Percentiles rank a stretch among this genome's conserved stretches.
These are phyloP conservation scores for Fusarium mangiferae DNA, from an alignment of 2,329 filamentous ascomycete genomes.

Conservation along the genomic window DNA sequence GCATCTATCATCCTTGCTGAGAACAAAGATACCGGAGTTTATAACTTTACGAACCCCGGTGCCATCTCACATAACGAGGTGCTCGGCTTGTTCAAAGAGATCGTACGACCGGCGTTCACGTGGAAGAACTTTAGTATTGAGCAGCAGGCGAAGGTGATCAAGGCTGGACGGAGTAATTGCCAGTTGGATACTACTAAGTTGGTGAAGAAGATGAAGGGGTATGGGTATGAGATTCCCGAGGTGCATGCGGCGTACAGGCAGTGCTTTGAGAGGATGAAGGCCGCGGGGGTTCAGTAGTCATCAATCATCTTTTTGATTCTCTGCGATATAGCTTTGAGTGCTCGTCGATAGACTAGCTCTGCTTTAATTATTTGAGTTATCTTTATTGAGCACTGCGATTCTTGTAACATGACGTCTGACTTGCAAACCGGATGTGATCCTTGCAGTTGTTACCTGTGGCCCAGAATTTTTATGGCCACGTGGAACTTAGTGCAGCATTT, in stretches of 20 bases:
- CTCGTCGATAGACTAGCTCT: too few relatives aligned
- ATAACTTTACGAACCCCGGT: slow-evolving; percentile 77
- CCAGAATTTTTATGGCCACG: rapidly evolving
- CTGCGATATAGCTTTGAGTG: too few relatives aligned
- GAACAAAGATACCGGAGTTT: slow-evolving; percentile 70
- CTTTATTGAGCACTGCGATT: too few relatives aligned
- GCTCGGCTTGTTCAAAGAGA: slow-evolving; percentile 69
- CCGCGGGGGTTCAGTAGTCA: neutral
- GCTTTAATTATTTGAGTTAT: too few relatives aligned
- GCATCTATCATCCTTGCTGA: slow-evolving; percentile 69
- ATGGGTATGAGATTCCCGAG: slow-evolving; percentile 67
- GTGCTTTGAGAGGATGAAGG: slow-evolving; percentile 10
- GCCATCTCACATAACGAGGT: slow-evolving; percentile 79
- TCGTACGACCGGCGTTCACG: slow-evolving; percentile 67
- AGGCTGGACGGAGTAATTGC: slow-evolving; percentile 72
- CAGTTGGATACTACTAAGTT: slow-evolving; percentile 71
- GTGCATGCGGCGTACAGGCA: slow-evolving; percentile 67
- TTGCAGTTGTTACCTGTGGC: rapidly evolving
- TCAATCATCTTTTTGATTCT: too few relatives aligned
- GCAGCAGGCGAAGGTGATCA: slow-evolving; percentile 74
- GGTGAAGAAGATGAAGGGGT: slow-evolving; percentile 67
- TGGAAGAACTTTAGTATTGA: slow-evolving; percentile 75
- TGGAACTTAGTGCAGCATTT: rapidly evolving
- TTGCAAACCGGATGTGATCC: rapidly evolving
- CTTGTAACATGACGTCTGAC: rapidly evolving